These are phyloP conservation scores for Pythium pyrilobum DNA, from an alignment of 352 stramenopile species.

Conservation along the genomic window DNA sequence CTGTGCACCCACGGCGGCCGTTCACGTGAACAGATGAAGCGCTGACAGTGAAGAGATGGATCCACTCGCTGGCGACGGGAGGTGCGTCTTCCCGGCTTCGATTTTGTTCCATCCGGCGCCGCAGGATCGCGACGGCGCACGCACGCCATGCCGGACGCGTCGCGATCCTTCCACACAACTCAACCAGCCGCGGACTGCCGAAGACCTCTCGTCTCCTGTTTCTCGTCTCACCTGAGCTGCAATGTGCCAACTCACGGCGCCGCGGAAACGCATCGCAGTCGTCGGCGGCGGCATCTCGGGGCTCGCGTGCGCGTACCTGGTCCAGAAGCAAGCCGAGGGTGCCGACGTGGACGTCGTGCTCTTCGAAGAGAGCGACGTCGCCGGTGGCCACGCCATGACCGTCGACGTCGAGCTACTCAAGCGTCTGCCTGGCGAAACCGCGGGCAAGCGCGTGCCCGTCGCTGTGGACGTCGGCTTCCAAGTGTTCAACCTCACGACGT, in stretches of 20 bases:
- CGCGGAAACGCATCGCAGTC: slow-evolving; percentile 27
- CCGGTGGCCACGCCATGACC: slow-evolving; percentile 50
- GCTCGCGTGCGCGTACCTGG: slow-evolving; percentile 23
- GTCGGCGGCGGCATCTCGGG: slow-evolving; percentile 31
- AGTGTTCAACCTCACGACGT: slow-evolving; percentile 90
- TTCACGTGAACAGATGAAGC: no score
- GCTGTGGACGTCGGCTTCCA: slow-evolving; percentile 87
- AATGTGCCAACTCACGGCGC: slow-evolving; percentile 8
- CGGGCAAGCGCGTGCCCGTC: neutral
- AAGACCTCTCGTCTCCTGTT: neutral
- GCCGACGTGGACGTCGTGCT: slow-evolving; percentile 43
- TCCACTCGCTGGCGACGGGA: no score
- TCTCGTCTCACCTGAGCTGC: neutral
- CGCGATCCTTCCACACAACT: no score
- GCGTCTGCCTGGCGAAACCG: slow-evolving; percentile 5
- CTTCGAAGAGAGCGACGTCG: slow-evolving; percentile 30
- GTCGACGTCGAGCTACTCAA: slow-evolving; percentile 26
- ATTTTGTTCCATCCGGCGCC: no score
- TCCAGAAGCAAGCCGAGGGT: slow-evolving; percentile 16
- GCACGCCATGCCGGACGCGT: no score
- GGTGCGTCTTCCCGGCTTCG: no score
- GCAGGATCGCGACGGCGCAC: no score
- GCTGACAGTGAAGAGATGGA: no score
- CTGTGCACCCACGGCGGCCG: no score
- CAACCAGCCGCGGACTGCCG: no score